Percentiles rank a stretch among this genome's conserved stretches.
Conservation (phyloP, 2,329 filamentous ascomycete species). For the Colletotrichum neosansevieriae region DNA sequence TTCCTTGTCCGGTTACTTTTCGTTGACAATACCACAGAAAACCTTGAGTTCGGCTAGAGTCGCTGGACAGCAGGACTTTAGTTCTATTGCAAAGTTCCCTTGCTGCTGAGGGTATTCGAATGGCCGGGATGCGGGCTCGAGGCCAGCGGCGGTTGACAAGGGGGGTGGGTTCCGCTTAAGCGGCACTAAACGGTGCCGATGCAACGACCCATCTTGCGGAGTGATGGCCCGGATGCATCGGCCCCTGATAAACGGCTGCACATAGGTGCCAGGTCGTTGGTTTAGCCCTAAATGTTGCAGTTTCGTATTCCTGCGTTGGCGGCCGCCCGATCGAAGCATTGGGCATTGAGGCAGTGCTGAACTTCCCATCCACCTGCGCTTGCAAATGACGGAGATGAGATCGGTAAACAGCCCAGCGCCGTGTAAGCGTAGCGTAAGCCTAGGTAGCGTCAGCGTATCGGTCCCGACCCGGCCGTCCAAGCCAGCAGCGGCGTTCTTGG, state of each 20-base stretch:
- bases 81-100: conserved; percentile 9
- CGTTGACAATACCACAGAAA: too few species aligned
- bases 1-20: too few species aligned
- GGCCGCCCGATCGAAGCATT: conserved; percentile 33
- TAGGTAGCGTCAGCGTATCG: conserved; percentile 1
- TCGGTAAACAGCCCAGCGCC: not conserved
- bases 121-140: conserved; percentile 13
- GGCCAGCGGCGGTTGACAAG: conserved; percentile 9
- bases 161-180: conserved; percentile 26
- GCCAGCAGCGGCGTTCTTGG: conserved; percentile 12
- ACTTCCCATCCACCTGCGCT: not conserved
- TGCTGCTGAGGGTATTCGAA: conserved; percentile 8
- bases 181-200: conserved; percentile 31
- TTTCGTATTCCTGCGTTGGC: conserved; percentile 12
- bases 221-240: conserved; percentile 32
- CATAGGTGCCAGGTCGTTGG: conserved; percentile 21
- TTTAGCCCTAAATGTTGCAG: conserved; percentile 9
- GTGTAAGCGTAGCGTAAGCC: not conserved
- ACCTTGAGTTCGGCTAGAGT: not conserved
- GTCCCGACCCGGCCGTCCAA: conserved; percentile 17
- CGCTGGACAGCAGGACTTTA: not conserved
- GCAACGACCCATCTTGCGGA: conserved; percentile 13
- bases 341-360: conserved; percentile 37
- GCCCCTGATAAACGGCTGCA: conserved; percentile 4
- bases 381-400: conserved; percentile 14